Conservation (phyloP, 2,329 filamentous ascomycete genomes). For the Paradendryphiella salina region DNA sequence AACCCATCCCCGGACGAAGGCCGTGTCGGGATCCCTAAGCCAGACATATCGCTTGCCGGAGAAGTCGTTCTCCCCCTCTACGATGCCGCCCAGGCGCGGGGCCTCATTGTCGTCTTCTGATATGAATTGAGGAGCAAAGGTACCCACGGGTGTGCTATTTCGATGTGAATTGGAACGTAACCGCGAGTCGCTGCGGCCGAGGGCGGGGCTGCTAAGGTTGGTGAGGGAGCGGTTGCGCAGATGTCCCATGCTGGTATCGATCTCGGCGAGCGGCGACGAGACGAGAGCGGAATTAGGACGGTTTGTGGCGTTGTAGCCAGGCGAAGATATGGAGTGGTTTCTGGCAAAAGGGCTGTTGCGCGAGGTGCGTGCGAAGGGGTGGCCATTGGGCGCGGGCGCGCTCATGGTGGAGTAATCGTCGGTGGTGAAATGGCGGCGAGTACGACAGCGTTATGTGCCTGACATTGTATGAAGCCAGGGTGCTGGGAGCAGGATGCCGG, state of each 20-base stretch:
- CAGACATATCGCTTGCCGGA: conserved; percentile 98
- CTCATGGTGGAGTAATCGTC: conserved; percentile 50
- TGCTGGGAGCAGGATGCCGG: background rate
- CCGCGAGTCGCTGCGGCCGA: conserved; percentile 45
- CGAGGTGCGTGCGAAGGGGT: conserved; percentile 62
- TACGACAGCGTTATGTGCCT: conserved; percentile 29
- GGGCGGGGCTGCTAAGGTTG: conserved; percentile 50
- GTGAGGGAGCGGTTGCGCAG: conserved; percentile 67
- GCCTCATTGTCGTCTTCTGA: conserved; percentile 71
- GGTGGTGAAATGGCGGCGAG: conserved; percentile 25
- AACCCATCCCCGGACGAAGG: conserved; percentile 92
- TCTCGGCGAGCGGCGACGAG: conserved; percentile 59
- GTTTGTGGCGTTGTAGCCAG: conserved; percentile 49
- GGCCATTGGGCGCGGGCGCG: conserved; percentile 62
- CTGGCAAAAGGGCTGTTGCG: conserved; percentile 80
- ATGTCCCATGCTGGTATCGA: conserved; percentile 57
- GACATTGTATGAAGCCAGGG: conserved; percentile 27
- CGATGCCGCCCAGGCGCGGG: conserved; percentile 66
- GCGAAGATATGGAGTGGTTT: conserved; percentile 66
- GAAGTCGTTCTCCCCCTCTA: conserved; percentile 96
- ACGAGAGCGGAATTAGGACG: conserved; percentile 78
- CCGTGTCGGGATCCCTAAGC: conserved; percentile 82
- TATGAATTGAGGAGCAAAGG: conserved; percentile 96
- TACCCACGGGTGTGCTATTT: conserved; percentile 69
- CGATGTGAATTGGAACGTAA: conserved; percentile 65